Evolutionary conservation across 768 basidiomycete genomes (phyloP).

Genomic region (Leccinum boreale): DNA sequence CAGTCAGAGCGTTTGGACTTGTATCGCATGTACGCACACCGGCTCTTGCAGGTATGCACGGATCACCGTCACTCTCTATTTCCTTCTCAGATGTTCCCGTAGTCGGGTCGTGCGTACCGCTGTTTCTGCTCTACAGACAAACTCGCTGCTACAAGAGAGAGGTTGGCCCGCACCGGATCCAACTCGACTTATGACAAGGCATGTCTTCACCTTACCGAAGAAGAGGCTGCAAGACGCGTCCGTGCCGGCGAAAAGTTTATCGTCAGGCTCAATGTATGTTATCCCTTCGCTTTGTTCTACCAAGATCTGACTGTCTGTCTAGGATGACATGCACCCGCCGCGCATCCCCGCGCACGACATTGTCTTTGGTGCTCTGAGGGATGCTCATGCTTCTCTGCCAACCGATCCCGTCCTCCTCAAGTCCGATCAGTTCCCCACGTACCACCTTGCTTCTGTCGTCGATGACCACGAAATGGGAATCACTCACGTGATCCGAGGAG

Average conservation of each 20-base stretch:
- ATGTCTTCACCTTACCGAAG: conserved; percentile 82
- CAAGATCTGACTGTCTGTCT: conserved; percentile 1
- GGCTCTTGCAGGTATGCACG: conserved; percentile 66
- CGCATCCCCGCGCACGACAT: conserved; percentile 58
- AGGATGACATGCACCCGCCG: conserved; percentile 59
- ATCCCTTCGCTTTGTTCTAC: background rate
- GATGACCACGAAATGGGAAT: conserved; percentile 97
- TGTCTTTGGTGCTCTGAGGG: conserved; percentile 71
- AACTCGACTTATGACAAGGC: conserved; percentile 83
- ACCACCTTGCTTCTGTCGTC: conserved; percentile 93
- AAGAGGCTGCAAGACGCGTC: conserved; percentile 75
- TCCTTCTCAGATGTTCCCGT: background rate
- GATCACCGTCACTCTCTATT: background rate
- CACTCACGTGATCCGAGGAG: conserved; percentile 92
- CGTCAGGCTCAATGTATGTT: conserved; percentile 84
- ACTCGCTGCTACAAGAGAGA: conserved; percentile 64
- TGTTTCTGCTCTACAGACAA: conserved; percentile 88
- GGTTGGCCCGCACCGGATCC: conserved; percentile 68
- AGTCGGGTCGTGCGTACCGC: conserved; percentile 89
- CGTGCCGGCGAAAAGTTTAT: conserved; percentile 75
- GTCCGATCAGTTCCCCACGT: conserved; percentile 90
- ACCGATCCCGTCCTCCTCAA: conserved; percentile 94
- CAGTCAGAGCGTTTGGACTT: conserved; percentile 89
- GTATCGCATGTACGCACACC: conserved; percentile 70
- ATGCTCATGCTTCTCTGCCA: conserved; percentile 72